Conservation (phyloP, 2,329 filamentous ascomycete genomes). For the Phaeoacremonium minimum region DNA sequence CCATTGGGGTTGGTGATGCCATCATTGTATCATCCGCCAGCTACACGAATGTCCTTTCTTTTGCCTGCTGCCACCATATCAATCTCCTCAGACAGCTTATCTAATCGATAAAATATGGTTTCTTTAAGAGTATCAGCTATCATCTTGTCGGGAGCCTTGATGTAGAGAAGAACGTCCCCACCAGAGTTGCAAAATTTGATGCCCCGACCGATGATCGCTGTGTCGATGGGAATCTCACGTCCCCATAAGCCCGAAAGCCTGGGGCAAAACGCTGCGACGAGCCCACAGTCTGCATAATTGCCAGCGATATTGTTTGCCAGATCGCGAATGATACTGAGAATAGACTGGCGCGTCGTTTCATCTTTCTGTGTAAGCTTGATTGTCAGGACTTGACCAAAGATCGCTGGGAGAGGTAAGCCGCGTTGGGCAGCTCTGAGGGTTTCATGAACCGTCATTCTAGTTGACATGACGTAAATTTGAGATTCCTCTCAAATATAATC, state of each 20-base stretch:
- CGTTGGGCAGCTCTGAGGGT: slow-evolving; percentile 1
- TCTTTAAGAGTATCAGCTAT: background rate
- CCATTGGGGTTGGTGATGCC: slow-evolving; percentile 8
- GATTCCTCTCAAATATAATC: too few relatives aligned
- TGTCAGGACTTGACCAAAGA: slow-evolving; percentile 1
- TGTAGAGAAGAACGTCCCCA: slow-evolving; percentile 1
- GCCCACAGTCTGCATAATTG: background rate
- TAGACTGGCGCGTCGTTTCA: slow-evolving; percentile 1
- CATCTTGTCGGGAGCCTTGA: slow-evolving; percentile 1
- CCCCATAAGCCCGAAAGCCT: slow-evolving; percentile 1
- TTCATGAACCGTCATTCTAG: background rate
- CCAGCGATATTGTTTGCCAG: background rate
- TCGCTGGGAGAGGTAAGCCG: background rate
- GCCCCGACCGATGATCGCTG: background rate
- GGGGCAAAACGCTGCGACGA: slow-evolving; percentile 1
- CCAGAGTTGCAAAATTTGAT: slow-evolving; percentile 2
- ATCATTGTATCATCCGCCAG: slow-evolving; percentile 6
- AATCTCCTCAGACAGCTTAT: background rate
- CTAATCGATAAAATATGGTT: too few relatives aligned
- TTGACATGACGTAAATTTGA: too few relatives aligned
- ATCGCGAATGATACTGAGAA: background rate
- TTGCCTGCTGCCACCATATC: slow-evolving; percentile 1
- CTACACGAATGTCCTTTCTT: slow-evolving; percentile 1
- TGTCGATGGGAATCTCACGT: slow-evolving; percentile 2
- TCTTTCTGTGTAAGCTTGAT: slow-evolving; percentile 1